These are phyloP conservation scores for Mycothermus thermophilus DNA, from an alignment of 495 filamentous ascomycete species.

Conservation along the genomic window DNA sequence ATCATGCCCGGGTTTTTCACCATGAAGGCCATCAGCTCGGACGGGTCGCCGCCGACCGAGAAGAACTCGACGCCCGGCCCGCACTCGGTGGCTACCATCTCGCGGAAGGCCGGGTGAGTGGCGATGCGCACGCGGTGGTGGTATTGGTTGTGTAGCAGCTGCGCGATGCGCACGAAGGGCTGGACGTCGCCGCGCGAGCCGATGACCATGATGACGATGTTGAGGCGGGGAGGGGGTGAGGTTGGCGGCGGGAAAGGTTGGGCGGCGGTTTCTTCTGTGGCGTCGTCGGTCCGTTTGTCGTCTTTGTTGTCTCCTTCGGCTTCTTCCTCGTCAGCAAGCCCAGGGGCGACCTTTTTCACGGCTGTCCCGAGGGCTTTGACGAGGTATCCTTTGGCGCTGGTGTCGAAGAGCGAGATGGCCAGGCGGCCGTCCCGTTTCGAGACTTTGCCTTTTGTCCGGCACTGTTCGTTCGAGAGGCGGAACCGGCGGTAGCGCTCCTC, in stretches of 20 bases:
- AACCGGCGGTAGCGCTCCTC: slow-evolving; percentile 31
- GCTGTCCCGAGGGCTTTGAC: slow-evolving; percentile 54
- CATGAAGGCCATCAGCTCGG: slow-evolving; percentile 76
- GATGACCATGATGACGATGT: slow-evolving; percentile 70
- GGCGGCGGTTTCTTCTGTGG: too few species aligned
- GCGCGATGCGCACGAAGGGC: slow-evolving; percentile 57
- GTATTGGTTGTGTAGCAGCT: slow-evolving; percentile 44
- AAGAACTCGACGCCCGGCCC: slow-evolving; percentile 62
- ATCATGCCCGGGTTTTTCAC: slow-evolving; percentile 73
- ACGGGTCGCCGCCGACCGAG: slow-evolving; percentile 63
- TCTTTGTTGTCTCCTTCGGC: background rate
- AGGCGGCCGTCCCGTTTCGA: slow-evolving; percentile 56
- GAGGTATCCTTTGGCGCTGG: slow-evolving; percentile 48
- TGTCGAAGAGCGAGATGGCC: slow-evolving; percentile 55
- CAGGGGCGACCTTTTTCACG: slow-evolving; percentile 25
- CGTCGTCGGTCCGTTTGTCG: background rate
- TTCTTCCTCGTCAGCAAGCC: slow-evolving; percentile 4
- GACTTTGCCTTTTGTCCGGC: slow-evolving; percentile 49
- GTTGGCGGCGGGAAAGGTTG: background rate
- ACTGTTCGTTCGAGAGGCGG: slow-evolving; percentile 47
- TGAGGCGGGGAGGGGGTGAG: slow-evolving; percentile 26
- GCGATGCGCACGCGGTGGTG: slow-evolving; percentile 68
- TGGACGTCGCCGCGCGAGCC: slow-evolving; percentile 70
- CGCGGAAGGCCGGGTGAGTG: slow-evolving; percentile 58
- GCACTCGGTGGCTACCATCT: slow-evolving; percentile 48